These are phyloP conservation scores for Syzygium malaccense DNA, from an alignment of 441 rosid species.

Conservation along the genomic window DNA sequence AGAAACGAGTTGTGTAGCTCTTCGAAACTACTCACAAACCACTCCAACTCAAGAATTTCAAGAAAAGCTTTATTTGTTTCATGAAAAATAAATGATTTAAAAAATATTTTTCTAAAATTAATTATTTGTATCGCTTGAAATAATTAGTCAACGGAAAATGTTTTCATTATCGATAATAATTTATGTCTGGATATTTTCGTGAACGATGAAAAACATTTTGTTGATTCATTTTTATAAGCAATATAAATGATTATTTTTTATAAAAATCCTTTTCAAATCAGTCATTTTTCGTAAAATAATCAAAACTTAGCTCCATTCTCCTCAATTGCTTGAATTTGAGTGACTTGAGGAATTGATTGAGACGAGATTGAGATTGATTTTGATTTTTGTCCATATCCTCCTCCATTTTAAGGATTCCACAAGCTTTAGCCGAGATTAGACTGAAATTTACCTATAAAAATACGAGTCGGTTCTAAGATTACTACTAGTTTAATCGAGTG, in stretches of 20 bases:
- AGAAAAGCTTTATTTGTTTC: not conserved
- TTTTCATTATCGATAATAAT: accelerated
- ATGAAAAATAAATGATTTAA: not conserved
- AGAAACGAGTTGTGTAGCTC: no score
- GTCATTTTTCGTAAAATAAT: accelerated
- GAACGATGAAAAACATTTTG: not conserved
- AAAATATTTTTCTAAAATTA: not conserved
- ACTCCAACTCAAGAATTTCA: not conserved
- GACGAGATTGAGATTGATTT: not conserved
- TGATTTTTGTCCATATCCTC: no score
- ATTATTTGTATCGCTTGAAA: not conserved
- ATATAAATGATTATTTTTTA: not conserved
- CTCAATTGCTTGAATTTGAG: accelerated
- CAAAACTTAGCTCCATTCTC: accelerated
- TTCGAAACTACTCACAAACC: no score
- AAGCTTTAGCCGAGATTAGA: no score
- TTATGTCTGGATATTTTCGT: accelerated
- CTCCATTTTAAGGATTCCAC: no score
- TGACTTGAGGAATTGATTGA: not conserved
- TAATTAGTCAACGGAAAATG: not conserved
- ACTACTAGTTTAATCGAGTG: not conserved
- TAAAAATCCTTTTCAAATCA: accelerated
- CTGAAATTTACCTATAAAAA: no score
- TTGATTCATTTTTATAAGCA: not conserved
- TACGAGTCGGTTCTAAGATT: not conserved